phyloP scores from a whole-genome alignment of 176 grass and related monocot species.

The Pharus latifolius region DNA sequence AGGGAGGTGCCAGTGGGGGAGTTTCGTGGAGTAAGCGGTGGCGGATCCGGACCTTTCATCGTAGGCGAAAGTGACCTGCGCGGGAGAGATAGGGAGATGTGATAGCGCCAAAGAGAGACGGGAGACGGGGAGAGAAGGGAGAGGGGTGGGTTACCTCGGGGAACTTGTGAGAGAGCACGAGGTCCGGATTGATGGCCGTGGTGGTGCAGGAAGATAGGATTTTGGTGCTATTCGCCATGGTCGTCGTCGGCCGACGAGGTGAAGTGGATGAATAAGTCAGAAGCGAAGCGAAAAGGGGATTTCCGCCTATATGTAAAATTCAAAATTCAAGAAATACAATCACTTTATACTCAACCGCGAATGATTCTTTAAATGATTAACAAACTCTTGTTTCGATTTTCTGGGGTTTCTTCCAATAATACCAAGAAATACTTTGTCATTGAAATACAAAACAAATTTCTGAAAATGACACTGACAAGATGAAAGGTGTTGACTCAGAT shows the following conservation, averaged over 20 bases:
- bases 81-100: not conserved
- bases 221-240: constrained; percentile 30
- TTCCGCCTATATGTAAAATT: no score
- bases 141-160: constrained; percentile 38
- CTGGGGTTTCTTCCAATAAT: no score
- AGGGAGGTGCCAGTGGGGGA: not conserved
- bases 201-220: not conserved
- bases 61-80: constrained; percentile 61
- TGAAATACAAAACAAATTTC: no score
- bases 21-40: not conserved
- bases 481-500: no score
- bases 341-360: no score
- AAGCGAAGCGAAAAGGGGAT: not conserved
- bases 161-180: constrained; percentile 69
- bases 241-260: not conserved
- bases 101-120: not conserved
- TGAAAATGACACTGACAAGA: no score
- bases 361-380: no score
- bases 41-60: constrained; percentile 47
- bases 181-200: constrained; percentile 34
- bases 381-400: no score
- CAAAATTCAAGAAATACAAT: no score
- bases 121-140: not conserved
- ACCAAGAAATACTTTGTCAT: no score
- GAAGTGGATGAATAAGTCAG: not conserved